Percentiles rank a stretch among this genome's conserved stretches.
These are phyloP conservation scores for Rostrohypoxylon terebratum DNA, from an alignment of 495 filamentous ascomycete genomes.

Conservation along the genomic window DNA sequence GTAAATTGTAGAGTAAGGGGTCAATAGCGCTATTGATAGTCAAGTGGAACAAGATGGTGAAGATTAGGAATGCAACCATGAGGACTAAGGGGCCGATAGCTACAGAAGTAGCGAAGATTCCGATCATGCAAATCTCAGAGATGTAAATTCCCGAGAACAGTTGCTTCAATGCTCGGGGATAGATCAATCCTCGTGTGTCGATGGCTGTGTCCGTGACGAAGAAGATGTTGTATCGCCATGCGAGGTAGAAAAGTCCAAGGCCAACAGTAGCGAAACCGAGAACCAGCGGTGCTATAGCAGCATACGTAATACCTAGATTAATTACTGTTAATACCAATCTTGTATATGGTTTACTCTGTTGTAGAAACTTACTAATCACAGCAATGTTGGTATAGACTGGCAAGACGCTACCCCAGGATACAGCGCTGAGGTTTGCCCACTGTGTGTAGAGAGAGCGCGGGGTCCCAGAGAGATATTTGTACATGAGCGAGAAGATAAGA, in stretches of 20 bases:
- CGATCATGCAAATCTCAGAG: slow-evolving; percentile 86
- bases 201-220: slow-evolving; percentile 87
- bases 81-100: slow-evolving; percentile 83
- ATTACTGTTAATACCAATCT: slow-evolving; percentile 25
- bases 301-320: slow-evolving; percentile 78
- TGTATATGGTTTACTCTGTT: neutral
- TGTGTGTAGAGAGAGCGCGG: slow-evolving; percentile 70
- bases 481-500: slow-evolving; percentile 79
- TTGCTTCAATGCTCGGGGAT: slow-evolving; percentile 91
- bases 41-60: slow-evolving; percentile 84
- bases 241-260: slow-evolving; percentile 88
- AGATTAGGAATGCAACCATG: slow-evolving; percentile 84
- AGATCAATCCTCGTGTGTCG: slow-evolving; percentile 91
- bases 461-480: slow-evolving; percentile 69
- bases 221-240: slow-evolving; percentile 94
- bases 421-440: slow-evolving; percentile 70
- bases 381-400: slow-evolving; percentile 86
- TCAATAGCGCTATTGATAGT: slow-evolving; percentile 81
- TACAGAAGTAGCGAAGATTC: slow-evolving; percentile 80
- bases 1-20: slow-evolving; percentile 85
- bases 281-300: slow-evolving; percentile 90
- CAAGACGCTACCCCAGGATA: slow-evolving; percentile 90
- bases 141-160: slow-evolving; percentile 90
- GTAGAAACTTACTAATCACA: slow-evolving; percentile 73
- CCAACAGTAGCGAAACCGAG: slow-evolving; percentile 88